Evolutionary conservation across 306 rosid species (phyloP).

Genomic region (Castanospermum australe): DNA sequence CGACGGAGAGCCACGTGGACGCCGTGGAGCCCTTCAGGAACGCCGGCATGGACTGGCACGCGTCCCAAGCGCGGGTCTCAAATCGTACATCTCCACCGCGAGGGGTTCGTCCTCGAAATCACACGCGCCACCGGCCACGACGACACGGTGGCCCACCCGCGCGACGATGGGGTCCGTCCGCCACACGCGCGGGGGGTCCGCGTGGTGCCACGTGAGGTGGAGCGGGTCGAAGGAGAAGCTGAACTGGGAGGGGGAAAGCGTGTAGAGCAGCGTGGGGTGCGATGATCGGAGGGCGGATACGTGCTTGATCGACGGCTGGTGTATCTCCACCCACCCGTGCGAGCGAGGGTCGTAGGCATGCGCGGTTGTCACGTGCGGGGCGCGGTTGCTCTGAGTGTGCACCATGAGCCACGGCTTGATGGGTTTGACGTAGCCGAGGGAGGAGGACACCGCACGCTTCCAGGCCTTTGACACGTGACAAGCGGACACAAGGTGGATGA

Average conservation of each 20-base stretch:
- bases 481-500: slow-evolving; percentile 50
- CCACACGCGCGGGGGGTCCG: slow-evolving; percentile 49
- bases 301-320: slow-evolving; percentile 21
- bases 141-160: slow-evolving; percentile 24
- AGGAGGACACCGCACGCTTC: slow-evolving; percentile 59
- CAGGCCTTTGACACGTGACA: slow-evolving; percentile 60
- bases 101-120: slow-evolving; percentile 62
- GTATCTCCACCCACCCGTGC: slow-evolving; percentile 51
- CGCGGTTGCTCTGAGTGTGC: slow-evolving; percentile 40
- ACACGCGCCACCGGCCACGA: slow-evolving; percentile 62
- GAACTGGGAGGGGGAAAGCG: slow-evolving; percentile 47
- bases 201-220: slow-evolving; percentile 51
- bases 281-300: slow-evolving; percentile 59
- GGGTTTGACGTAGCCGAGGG: slow-evolving; percentile 43
- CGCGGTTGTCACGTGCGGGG: slow-evolving; percentile 38
- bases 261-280: slow-evolving; percentile 63
- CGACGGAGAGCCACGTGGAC: slow-evolving; percentile 60
- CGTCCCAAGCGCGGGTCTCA: slow-evolving; percentile 37
- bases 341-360: slow-evolving; percentile 84
- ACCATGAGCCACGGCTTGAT: slow-evolving; percentile 75
- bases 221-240: slow-evolving; percentile 66
- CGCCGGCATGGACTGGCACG: slow-evolving; percentile 53
- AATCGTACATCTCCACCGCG: slow-evolving; percentile 61
- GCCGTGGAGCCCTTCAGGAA: slow-evolving; percentile 45
- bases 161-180: slow-evolving; percentile 68